Conservation (phyloP, 1,139 yeast species). For the Diutina catenulata region DNA sequence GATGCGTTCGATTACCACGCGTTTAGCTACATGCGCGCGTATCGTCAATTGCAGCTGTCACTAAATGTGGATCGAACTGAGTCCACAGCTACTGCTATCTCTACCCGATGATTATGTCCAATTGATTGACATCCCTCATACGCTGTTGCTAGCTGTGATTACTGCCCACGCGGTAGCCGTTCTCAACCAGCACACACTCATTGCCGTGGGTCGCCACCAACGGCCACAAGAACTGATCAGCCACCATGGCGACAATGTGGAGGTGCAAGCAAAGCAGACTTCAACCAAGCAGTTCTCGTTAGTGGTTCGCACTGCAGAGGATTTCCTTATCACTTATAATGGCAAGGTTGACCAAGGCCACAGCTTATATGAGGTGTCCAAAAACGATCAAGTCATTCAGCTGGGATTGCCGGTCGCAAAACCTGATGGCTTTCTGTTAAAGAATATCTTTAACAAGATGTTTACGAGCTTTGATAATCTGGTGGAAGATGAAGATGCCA, state of each 20-base stretch:
- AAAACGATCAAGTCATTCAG: not conserved
- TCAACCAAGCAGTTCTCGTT: not conserved
- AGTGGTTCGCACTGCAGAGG: not conserved
- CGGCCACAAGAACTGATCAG: not conserved
- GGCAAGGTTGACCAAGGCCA: not conserved
- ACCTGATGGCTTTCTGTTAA: not conserved
- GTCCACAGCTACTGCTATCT: constrained; percentile 4
- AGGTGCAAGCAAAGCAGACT: not conserved
- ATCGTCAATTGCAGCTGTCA: too few species aligned
- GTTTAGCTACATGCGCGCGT: too few species aligned
- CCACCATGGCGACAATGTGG: constrained; percentile 1
- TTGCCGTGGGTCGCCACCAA: not conserved
- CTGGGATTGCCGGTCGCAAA: not conserved
- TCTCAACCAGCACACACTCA: not conserved
- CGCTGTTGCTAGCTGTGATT: not conserved
- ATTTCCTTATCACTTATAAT: not conserved
- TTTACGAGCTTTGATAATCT: not conserved
- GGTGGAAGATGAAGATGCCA: not conserved
- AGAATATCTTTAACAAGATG: not conserved
- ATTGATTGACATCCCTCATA: constrained; percentile 2
- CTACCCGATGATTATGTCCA: constrained; percentile 1
- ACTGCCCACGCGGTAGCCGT: not conserved
- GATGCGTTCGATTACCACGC: not conserved
- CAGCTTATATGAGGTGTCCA: not conserved
- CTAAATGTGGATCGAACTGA: constrained; percentile 2